These are phyloP conservation scores for Persicaria tinctoria DNA, from an alignment of 148 eudicot species.

Conservation along the genomic window DNA sequence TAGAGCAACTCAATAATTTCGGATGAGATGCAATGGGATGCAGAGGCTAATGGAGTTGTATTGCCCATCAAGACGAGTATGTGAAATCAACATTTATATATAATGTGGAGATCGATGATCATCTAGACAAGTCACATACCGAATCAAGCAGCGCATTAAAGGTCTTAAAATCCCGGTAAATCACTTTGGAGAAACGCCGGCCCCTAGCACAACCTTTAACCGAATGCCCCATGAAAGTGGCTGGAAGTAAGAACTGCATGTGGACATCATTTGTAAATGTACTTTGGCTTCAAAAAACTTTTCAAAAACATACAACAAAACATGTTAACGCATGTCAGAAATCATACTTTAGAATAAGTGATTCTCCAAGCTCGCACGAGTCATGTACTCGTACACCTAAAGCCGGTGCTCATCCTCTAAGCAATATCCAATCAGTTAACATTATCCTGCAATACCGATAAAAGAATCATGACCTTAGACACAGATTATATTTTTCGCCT, in stretches of 20 bases:
- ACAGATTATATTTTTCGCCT: neutral
- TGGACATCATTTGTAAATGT: neutral
- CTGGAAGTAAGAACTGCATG: conserved; percentile 93
- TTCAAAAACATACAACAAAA: neutral
- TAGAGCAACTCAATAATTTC: conserved; percentile 28
- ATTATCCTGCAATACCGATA: conserved; percentile 36
- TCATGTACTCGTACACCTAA: conserved; percentile 85
- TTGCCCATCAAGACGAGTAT: conserved; percentile 54
- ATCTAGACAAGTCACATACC: conserved; percentile 27
- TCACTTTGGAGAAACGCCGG: conserved; percentile 91
- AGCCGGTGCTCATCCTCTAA: conserved; percentile 82
- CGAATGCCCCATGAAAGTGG: conserved; percentile 85
- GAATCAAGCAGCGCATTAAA: conserved; percentile 78
- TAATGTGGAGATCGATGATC: neutral
- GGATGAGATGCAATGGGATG: conserved; percentile 51
- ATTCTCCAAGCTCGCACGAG: conserved; percentile 86
- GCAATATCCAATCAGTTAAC: conserved; percentile 33
- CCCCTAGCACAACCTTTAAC: conserved; percentile 72
- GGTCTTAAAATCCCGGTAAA: conserved; percentile 84
- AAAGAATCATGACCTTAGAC: neutral
- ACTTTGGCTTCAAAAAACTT: neutral
- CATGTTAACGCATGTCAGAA: neutral
- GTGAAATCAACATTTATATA: neutral
- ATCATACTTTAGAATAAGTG: conserved; percentile 71
- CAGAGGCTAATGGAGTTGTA: conserved; percentile 56